A percentile compares a stretch with the other conserved stretches of the same genome.
phyloP scores from a whole-genome alignment of 192 early-diverging fungal genomes.

The Coemansia asiatica region DNA sequence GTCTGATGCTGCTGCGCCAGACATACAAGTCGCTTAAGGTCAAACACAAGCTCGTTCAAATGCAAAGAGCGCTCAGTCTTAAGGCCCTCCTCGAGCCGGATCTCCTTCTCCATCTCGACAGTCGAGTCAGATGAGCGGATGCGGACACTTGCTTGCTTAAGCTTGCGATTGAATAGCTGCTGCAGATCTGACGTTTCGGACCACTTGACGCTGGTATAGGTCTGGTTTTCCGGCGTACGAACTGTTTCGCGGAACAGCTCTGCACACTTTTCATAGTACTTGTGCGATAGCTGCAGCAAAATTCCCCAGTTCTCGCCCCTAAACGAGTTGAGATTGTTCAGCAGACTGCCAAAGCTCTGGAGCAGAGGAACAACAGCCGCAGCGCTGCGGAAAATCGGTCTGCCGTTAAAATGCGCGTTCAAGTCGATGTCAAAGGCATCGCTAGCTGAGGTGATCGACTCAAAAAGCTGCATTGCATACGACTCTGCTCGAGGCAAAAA shows the following conservation, averaged over 20 bases:
- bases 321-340: conserved; percentile 44
- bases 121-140: neutral
- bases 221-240: conserved; percentile 41
- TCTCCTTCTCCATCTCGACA: conserved; percentile 63
- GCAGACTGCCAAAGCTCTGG: conserved; percentile 37
- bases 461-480: conserved; percentile 66
- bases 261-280: conserved; percentile 45
- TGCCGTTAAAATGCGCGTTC: conserved; percentile 41
- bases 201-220: conserved; percentile 60
- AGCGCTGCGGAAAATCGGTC: conserved; percentile 52
- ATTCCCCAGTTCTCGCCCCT: conserved; percentile 50
- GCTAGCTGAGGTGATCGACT: conserved; percentile 31
- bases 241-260: conserved; percentile 53
- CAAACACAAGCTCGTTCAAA: conserved; percentile 81
- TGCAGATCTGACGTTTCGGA: conserved; percentile 61
- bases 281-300: conserved; percentile 43
- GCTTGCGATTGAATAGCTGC: conserved; percentile 57
- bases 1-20: conserved; percentile 80
- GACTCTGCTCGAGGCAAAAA: conserved; percentile 85
- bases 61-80: conserved; percentile 79
- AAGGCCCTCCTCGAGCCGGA: conserved; percentile 68
- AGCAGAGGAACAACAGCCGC: conserved; percentile 47
- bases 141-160: conserved; percentile 33
- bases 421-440: conserved; percentile 46
- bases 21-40: conserved; percentile 69